These are phyloP conservation scores for Rhazya stricta DNA, from an alignment of 257 asterid genomes.

Conservation along the genomic window DNA sequence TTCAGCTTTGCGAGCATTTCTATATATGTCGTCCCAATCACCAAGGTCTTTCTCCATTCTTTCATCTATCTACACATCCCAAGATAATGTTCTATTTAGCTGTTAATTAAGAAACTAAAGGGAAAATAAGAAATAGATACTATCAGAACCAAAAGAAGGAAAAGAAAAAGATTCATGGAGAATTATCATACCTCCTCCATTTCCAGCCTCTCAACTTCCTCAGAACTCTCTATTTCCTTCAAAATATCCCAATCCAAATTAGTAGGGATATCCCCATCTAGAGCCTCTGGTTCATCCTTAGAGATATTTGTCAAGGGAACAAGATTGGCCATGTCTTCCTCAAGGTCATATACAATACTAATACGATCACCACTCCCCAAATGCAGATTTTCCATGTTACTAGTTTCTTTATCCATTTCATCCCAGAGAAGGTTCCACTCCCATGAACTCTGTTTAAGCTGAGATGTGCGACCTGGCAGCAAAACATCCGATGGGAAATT, in stretches of 20 bases:
- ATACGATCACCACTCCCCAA: conserved; percentile 33
- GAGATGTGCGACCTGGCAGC: conserved; percentile 60
- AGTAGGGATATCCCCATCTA: conserved; percentile 52
- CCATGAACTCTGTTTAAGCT: conserved; percentile 60
- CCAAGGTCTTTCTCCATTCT: conserved; percentile 86
- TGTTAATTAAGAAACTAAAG: conserved; percentile 18
- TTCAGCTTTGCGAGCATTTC: conserved; percentile 88
- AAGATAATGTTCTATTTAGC: conserved; percentile 33
- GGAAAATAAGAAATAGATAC: neutral
- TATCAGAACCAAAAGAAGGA: neutral
- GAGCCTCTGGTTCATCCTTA: conserved; percentile 33
- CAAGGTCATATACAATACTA: conserved; percentile 64
- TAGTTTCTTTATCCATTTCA: conserved; percentile 42
- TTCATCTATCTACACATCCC: conserved; percentile 66
- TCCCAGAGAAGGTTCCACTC: conserved; percentile 63
- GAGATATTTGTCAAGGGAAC: conserved; percentile 39
- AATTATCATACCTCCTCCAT: conserved; percentile 67
- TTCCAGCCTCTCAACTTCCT: conserved; percentile 80
- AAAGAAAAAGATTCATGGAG: conserved; percentile 7
- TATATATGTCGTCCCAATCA: conserved; percentile 88
- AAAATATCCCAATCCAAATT: conserved; percentile 73
- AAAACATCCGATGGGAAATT: conserved; percentile 86
- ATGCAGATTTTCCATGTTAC: conserved; percentile 26
- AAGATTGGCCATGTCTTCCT: conserved; percentile 44
- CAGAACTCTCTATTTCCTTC: conserved; percentile 72